These are phyloP conservation scores for Phytophthora sansomeana DNA, from an alignment of 352 stramenopile species.

Conservation along the genomic window DNA sequence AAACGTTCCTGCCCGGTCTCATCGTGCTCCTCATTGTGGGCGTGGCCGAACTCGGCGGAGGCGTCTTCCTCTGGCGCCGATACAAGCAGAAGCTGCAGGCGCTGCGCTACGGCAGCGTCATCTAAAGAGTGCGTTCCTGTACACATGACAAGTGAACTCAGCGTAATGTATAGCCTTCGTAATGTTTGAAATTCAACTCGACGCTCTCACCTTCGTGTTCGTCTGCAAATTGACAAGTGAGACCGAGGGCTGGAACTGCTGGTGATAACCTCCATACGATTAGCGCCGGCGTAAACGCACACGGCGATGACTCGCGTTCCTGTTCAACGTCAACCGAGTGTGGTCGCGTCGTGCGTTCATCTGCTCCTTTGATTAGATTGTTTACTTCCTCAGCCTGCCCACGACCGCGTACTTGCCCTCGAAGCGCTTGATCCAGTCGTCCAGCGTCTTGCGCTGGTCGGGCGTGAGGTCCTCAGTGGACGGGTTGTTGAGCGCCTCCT, in stretches of 20 bases:
- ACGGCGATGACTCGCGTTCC: constrained; percentile 9
- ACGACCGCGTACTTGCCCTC: constrained; percentile 93
- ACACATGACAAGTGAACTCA: constrained; percentile 10
- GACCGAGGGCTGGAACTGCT: not conserved
- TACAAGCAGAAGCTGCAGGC: constrained; percentile 35
- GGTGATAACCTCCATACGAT: constrained; percentile 12
- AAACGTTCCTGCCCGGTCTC: constrained; percentile 63
- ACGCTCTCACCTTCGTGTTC: not conserved
- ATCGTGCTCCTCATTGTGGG: constrained; percentile 65
- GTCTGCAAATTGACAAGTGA: constrained; percentile 24
- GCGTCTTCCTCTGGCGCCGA: constrained; percentile 56
- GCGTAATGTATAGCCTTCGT: constrained; percentile 10
- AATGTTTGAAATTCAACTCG: constrained; percentile 19
- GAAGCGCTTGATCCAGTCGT: constrained; percentile 96
- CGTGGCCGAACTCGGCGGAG: constrained; percentile 41
- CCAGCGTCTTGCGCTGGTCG: constrained; percentile 89
- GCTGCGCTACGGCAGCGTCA: constrained; percentile 37
- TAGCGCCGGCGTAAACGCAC: constrained; percentile 23
- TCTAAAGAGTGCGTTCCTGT: constrained; percentile 23
- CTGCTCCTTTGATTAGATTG: constrained; percentile 12
- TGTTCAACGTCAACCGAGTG: constrained; percentile 19
- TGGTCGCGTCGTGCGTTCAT: not conserved
- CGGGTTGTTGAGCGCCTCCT: constrained; percentile 87
- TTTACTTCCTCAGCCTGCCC: constrained; percentile 50
- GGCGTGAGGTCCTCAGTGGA: constrained; percentile 82